Conservation (phyloP, 2,329 filamentous ascomycete genomes). For the Arthrinium phaeospermum region DNA sequence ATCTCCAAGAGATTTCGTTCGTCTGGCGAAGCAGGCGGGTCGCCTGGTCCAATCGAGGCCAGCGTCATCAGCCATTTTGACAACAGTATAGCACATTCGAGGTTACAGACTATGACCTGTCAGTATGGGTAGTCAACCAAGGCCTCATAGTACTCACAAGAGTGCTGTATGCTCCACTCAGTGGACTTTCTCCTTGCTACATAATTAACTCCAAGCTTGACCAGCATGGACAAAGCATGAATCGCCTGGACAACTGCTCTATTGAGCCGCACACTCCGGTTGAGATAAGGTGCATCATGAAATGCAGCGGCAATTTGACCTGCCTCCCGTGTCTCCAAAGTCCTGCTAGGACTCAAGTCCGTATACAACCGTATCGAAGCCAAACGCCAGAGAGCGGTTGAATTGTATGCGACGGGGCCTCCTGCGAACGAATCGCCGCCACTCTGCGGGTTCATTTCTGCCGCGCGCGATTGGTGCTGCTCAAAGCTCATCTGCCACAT, state of each 20-base stretch:
- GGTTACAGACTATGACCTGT: slow-evolving; percentile 57
- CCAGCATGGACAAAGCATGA: slow-evolving; percentile 70
- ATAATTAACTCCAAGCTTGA: slow-evolving; percentile 68
- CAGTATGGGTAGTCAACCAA: not conserved
- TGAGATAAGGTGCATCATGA: slow-evolving; percentile 61
- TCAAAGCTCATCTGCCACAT: slow-evolving; percentile 66
- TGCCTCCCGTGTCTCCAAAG: slow-evolving; percentile 69
- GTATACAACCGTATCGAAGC: slow-evolving; percentile 71
- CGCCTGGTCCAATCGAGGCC: slow-evolving; percentile 55
- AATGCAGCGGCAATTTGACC: slow-evolving; percentile 66
- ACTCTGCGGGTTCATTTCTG: slow-evolving; percentile 52
- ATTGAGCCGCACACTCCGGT: slow-evolving; percentile 64
- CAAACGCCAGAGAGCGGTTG: slow-evolving; percentile 63
- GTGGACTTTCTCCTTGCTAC: slow-evolving; percentile 65
- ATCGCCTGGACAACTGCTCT: slow-evolving; percentile 71
- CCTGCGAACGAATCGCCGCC: slow-evolving; percentile 58
- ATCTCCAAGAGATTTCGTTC: slow-evolving; percentile 62
- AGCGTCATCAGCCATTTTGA: slow-evolving; percentile 67
- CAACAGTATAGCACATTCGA: slow-evolving; percentile 65
- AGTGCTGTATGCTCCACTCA: slow-evolving; percentile 69
- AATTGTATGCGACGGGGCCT: slow-evolving; percentile 70
- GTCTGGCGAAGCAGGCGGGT: slow-evolving; percentile 55
- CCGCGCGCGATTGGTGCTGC: slow-evolving; percentile 57
- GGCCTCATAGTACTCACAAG: slow-evolving; percentile 49
- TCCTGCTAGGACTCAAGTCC: slow-evolving; percentile 66